Evolutionary conservation across 352 stramenopile genomes (phyloP).

Genomic region (Thalassiosira mediterranea): DNA sequence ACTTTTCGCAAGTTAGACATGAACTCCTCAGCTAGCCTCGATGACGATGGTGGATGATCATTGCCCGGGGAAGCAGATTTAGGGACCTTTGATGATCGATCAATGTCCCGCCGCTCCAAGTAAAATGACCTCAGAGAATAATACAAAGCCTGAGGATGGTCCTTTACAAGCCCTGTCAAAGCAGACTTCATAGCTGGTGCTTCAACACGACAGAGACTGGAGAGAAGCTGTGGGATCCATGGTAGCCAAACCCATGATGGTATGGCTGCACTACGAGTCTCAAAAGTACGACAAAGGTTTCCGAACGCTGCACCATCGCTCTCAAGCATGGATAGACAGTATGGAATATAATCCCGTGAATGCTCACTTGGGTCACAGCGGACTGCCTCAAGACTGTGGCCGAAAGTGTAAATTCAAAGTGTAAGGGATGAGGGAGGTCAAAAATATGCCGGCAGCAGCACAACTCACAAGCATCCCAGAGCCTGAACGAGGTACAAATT

Average conservation of each 20-base stretch:
- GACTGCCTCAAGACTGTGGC: slow-evolving; percentile 76
- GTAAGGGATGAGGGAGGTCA: too few species aligned
- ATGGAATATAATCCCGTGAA: slow-evolving; percentile 76
- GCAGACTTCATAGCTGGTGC: slow-evolving; percentile 81
- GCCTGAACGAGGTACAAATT: slow-evolving; percentile 56
- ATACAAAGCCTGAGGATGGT: slow-evolving; percentile 98
- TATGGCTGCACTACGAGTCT: slow-evolving; percentile 92
- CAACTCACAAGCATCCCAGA: slow-evolving; percentile 61
- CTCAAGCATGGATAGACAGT: slow-evolving; percentile 81
- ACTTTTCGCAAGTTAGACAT: slow-evolving; percentile 91
- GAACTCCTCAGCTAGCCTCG: slow-evolving; percentile 65
- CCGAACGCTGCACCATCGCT: slow-evolving; percentile 73
- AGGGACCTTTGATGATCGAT: slow-evolving; percentile 68
- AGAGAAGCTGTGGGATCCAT: slow-evolving; percentile 97
- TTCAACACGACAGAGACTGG: slow-evolving; percentile 92
- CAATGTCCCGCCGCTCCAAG: slow-evolving; percentile 94
- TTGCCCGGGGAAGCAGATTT: slow-evolving; percentile 37
- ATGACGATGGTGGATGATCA: slow-evolving; percentile 37
- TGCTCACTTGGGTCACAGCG: slow-evolving; percentile 71
- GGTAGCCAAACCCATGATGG: slow-evolving; percentile 99
- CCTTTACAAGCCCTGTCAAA: slow-evolving; percentile 79
- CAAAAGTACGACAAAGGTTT: slow-evolving; percentile 87
- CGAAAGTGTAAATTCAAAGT: not conserved
- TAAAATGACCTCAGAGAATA: slow-evolving; percentile 98
- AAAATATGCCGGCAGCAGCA: not conserved